phyloP scores from a whole-genome alignment of 305 asterid species.

The Fraxinus dipetala region DNA sequence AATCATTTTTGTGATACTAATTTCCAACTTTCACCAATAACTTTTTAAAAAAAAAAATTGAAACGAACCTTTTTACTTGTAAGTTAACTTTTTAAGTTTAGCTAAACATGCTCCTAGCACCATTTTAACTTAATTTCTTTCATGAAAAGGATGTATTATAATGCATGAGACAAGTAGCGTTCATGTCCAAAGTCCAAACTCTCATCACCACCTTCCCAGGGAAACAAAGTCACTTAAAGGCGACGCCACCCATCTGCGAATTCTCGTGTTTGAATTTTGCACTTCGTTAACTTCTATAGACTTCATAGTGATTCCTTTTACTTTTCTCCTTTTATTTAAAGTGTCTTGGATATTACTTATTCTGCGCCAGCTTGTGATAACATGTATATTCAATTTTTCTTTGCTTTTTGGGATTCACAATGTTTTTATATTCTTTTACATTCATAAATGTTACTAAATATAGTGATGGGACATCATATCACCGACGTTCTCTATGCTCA shows the following conservation, averaged over 20 bases:
- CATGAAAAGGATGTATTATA: background rate
- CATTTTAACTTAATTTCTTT: background rate
- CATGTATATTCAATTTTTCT: background rate
- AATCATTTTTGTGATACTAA: background rate
- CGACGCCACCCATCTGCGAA: background rate
- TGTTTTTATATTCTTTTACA: background rate
- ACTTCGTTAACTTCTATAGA: background rate
- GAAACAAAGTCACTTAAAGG: background rate
- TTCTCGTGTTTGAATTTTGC: background rate
- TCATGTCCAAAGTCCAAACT: background rate
- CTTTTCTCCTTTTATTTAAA: background rate
- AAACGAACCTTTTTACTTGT: background rate
- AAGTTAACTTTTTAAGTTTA: background rate
- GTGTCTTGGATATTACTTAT: background rate
- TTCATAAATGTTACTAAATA: background rate
- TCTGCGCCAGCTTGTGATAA: background rate
- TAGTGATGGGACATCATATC: background rate
- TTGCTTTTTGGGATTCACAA: background rate
- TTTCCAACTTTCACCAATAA: background rate
- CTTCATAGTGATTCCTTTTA: constrained; percentile 3
- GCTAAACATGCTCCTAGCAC: background rate
- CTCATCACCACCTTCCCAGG: background rate
- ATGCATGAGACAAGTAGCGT: background rate
- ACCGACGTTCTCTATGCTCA: background rate
- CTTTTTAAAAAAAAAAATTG: background rate